Evolutionary conservation across 2,329 filamentous ascomycete species (phyloP), one percentile per base, ranked within the genome.

Genomic region (Fusarium papillatum): DNA sequence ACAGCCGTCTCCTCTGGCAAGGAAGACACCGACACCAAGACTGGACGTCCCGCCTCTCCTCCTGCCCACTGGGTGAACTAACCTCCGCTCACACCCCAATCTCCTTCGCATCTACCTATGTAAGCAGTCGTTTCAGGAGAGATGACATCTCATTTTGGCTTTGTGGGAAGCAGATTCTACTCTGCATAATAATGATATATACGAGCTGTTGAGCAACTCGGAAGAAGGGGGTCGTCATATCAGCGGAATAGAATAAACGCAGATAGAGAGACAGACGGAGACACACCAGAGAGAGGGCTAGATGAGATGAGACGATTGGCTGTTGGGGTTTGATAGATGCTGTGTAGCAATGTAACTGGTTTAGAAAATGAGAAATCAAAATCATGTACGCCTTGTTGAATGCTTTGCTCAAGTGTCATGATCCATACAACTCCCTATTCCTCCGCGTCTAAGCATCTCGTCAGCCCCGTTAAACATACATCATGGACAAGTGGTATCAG

Each of bases 1-100:
- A 69, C 65, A 2, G 68, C 53, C 65, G 69, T 41, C 5, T 81
- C 78, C 17, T 77, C 80, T 2, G 34, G 59, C 14, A 84, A 83
- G 71, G 78, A 77, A 10, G 78, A 74, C 2, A 46, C 69, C 2
- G 59, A 71, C 39, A 62, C 55, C 26, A 61, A 76, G 16, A 17
- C 48, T 22, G 73, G 80, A 38, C 78, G 71, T 17, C 70, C 76
- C 3, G 70, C 71, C 5, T 74, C 77, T 19, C 76, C 71, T 5
- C 55, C 68, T 24, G 69, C 62, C 22, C 71, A 63, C 24, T 79
- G 76, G 76, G 61, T 68, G 29, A 68, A 69, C 26, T 78, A 31
- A 75, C 43, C 2, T 7, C 11, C n/a, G 17, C 31, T 31, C 31
- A 31, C 31, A 5, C 29, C 22, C 16, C 14, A 38, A 62, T 62